Conservation (phyloP, 306 rosid genomes). For the Calophaca sinica region DNA sequence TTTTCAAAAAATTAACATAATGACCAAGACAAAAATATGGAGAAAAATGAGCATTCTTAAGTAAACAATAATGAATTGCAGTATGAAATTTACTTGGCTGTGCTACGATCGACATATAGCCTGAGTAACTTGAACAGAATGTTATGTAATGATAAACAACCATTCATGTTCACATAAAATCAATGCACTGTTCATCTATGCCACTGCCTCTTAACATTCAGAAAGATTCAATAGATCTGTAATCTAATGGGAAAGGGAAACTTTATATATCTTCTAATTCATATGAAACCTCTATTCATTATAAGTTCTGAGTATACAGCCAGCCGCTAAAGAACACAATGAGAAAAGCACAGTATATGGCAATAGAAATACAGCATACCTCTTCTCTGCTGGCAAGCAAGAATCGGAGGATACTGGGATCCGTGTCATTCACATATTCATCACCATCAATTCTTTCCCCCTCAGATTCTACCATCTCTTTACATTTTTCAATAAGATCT, state of each 20-base stretch:
- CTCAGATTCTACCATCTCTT: slow-evolving; percentile 89
- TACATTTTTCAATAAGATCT: slow-evolving; percentile 87
- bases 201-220: slow-evolving; percentile 10
- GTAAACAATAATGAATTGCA: slow-evolving; percentile 1
- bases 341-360: slow-evolving; percentile 27
- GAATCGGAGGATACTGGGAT: slow-evolving; percentile 93
- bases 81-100: slow-evolving; percentile 2
- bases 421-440: slow-evolving; percentile 81
- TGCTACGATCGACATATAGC: slow-evolving; percentile 18
- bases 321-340: not conserved
- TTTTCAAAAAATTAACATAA: slow-evolving; percentile 2
- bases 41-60: not conserved
- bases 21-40: slow-evolving; percentile 15
- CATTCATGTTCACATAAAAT: slow-evolving; percentile 10
- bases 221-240: not conserved
- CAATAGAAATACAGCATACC: slow-evolving; percentile 56
- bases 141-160: slow-evolving; percentile 13
- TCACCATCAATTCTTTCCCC: slow-evolving; percentile 86
- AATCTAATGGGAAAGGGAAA: not conserved
- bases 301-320: not conserved
- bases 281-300: not conserved
- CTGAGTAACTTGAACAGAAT: slow-evolving; percentile 5
- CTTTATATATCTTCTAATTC: not conserved
- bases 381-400: slow-evolving; percentile 95
- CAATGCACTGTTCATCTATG: not conserved